Evolutionary conservation across 768 basidiomycete species (phyloP).

Genomic region (Scleroderma bovista): DNA sequence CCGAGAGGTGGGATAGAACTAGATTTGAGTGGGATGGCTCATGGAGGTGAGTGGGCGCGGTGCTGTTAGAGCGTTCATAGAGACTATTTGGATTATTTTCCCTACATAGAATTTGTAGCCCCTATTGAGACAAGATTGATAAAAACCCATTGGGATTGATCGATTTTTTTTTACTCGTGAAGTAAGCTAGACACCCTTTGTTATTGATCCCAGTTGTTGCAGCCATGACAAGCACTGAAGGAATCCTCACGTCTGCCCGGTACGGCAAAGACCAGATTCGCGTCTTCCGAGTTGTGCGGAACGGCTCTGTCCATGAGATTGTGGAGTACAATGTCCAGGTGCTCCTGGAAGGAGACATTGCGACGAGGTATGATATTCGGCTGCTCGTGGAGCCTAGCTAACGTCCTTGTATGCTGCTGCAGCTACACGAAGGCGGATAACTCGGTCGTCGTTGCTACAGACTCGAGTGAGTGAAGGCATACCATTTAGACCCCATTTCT

Average conservation of each 20-base stretch:
- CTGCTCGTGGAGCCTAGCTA: no score
- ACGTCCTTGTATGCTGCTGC: neutral
- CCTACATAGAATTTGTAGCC: no score
- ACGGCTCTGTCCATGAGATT: slow-evolving; percentile 59
- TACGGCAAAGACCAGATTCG: slow-evolving; percentile 90
- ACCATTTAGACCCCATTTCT: neutral
- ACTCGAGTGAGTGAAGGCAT: slow-evolving; percentile 59
- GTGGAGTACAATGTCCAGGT: slow-evolving; percentile 82
- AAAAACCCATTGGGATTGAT: no score
- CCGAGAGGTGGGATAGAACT: no score
- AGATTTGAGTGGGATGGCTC: no score
- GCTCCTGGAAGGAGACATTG: slow-evolving; percentile 80
- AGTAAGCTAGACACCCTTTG: no score
- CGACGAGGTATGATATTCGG: slow-evolving; percentile 56
- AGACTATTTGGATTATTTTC: no score
- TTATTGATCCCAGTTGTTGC: no score
- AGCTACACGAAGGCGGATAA: slow-evolving; percentile 92
- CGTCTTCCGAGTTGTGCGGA: slow-evolving; percentile 79
- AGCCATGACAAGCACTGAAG: slow-evolving; percentile 3
- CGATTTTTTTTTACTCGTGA: no score
- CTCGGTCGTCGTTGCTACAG: slow-evolving; percentile 82
- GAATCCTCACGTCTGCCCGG: slow-evolving; percentile 43
- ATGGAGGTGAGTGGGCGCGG: no score
- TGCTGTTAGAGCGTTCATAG: no score
- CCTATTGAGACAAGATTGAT: no score